A percentile compares a stretch with the other conserved stretches of the same genome.
phyloP scores from a whole-genome alignment of 2,329 filamentous ascomycete species.

The Fusarium verticillioides region DNA sequence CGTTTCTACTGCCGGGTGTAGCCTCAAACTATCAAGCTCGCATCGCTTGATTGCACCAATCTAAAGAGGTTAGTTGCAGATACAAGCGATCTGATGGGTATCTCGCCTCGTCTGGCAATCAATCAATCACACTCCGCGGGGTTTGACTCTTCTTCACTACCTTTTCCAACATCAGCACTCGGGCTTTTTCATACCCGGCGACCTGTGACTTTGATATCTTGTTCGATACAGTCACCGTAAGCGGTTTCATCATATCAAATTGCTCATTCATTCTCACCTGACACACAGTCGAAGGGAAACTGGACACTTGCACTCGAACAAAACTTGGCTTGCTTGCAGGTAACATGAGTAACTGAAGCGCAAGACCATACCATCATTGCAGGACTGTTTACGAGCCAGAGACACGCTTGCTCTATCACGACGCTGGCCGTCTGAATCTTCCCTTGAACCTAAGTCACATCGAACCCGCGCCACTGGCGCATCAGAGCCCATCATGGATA shows the following conservation, averaged over 20 bases:
- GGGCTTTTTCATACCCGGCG: not conserved
- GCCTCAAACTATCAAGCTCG: not conserved
- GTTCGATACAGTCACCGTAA: not conserved
- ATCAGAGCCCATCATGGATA: conserved; percentile 48
- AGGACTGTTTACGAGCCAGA: not conserved
- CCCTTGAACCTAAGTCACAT: not conserved
- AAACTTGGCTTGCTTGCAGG: not conserved
- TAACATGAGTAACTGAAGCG: conserved; percentile 5
- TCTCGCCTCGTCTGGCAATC: not conserved
- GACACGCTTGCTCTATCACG: not conserved
- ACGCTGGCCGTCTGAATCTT: conserved; percentile 8
- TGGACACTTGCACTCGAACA: not conserved
- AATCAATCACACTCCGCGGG: not conserved
- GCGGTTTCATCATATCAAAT: conserved; percentile 12
- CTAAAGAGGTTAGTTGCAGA: not conserved
- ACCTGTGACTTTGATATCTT: not conserved
- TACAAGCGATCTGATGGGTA: not conserved
- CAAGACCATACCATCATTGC: not conserved
- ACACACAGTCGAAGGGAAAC: not conserved
- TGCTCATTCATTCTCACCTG: conserved; percentile 35
- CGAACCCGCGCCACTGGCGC: not conserved
- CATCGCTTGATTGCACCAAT: not conserved
- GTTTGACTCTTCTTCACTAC: conserved; percentile 1
- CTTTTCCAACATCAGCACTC: conserved; percentile 4
- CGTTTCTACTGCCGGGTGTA: not conserved